Base-by-base conservation (phyloP, 331 rosid species). In the Cydonia oblonga region DNA sequence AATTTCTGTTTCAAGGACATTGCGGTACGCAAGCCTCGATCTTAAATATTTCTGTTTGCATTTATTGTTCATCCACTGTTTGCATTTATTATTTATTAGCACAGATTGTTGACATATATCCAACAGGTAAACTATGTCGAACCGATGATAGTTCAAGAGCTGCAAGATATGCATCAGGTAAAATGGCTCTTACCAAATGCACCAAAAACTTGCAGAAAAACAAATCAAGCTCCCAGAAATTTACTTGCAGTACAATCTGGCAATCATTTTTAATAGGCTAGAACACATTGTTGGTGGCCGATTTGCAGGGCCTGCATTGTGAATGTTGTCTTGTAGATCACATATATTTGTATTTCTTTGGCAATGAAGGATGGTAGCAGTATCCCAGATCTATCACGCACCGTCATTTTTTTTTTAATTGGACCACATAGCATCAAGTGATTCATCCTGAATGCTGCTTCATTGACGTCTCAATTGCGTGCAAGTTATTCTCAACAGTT, bases 401-500 rank as follows among this genome's bases (percentile, higher is more conserved):
- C 1, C 1, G 2, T 49, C 4, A 0, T 49, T 5, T 16, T 16
- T 49, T 40, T 16, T 49, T 5, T 2, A 49, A 49, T 1, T 49
- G 5, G 20, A 15, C 0, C 54, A 16, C 1, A 2, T 16, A 49
- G 4, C 2, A 49, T 0, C 20, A 6, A 0, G 4, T 49, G 20
- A 49, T 49, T 49, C 20, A 15, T 46, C 6, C 1, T 3, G 1
- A 46, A 46, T 46, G 0, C n/a, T n/a, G n/a, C n/a, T n/a, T 2
- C 9, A 0, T 49, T 49, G 2, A 0, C 54, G 0, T 49, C 9
- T 49, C 0, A 49, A 1, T 49, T 49, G 0, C 54, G 7, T 49
- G 54, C 8, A 49, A 49, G 54, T 49, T 49, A 49, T 49, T 49
- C 0, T 18, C 0, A 0, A 1, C 0, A 0, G 54, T 18, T 6